phyloP scores from a whole-genome alignment of 345 rosid genomes.

The Pistacia atlantica region DNA sequence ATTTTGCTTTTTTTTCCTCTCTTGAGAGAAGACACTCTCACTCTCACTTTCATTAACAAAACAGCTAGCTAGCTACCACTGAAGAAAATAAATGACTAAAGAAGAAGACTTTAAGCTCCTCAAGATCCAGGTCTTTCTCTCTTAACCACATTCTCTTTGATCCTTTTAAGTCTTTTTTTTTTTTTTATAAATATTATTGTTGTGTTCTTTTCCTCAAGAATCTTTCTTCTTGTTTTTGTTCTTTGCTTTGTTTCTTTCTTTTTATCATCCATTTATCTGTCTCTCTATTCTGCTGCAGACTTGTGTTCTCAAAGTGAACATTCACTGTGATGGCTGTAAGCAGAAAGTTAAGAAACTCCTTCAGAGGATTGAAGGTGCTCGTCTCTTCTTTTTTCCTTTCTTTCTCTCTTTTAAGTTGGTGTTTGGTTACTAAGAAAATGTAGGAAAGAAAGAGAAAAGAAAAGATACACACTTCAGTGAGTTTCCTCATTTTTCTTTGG shows the following conservation, averaged over 20 bases:
- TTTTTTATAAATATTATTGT: neutral
- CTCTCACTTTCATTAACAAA: constrained; percentile 29
- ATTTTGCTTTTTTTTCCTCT: neutral
- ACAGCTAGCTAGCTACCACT: neutral
- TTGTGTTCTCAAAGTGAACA: constrained; percentile 72
- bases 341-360: constrained; percentile 82
- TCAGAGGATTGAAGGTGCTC: constrained; percentile 80
- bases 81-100: constrained; percentile 61
- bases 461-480: neutral
- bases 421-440: constrained; percentile 21
- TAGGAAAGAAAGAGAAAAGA: neutral
- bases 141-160: constrained; percentile 24
- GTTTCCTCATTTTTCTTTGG: neutral
- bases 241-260: neutral
- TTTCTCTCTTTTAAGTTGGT: neutral
- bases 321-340: constrained; percentile 87
- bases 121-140: constrained; percentile 71
- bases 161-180: neutral
- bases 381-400: neutral
- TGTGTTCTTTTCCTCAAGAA: constrained; percentile 12
- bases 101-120: constrained; percentile 87
- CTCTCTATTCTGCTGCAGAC: constrained; percentile 38
- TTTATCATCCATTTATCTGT: too few relatives aligned
- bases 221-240: constrained; percentile 18
- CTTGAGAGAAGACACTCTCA: constrained; percentile 15